These are phyloP conservation scores for Telopea speciosissima DNA, from an alignment of 177 flowering plant species.

Conservation along the genomic window DNA sequence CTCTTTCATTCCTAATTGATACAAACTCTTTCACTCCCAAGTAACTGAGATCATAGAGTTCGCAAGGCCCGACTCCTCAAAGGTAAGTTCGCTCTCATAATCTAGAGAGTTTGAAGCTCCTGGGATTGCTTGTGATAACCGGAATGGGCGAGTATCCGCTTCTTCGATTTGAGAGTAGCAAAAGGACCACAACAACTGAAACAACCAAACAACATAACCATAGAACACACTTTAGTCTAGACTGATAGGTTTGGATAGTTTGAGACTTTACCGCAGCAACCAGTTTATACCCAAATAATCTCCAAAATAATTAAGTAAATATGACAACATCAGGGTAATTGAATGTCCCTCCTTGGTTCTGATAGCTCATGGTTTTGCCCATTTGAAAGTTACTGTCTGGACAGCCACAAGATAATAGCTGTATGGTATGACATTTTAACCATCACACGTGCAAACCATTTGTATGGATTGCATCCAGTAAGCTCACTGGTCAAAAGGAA, in stretches of 20 bases:
- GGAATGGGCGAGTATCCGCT: slow-evolving; percentile 45
- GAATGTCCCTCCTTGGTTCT: not conserved
- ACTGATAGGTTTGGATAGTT: not conserved
- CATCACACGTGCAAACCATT: not conserved
- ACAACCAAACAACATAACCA: slow-evolving; percentile 1
- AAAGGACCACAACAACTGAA: slow-evolving; percentile 95
- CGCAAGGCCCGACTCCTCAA: slow-evolving; percentile 75
- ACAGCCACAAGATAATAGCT: not conserved
- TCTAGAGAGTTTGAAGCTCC: slow-evolving; percentile 74
- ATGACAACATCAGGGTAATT: not conserved
- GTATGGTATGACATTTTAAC: not conserved
- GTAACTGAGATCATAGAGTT: slow-evolving; percentile 84
- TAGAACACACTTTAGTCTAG: not conserved
- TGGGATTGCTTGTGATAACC: slow-evolving; percentile 78
- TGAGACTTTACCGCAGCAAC: not conserved
- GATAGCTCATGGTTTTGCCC: not conserved
- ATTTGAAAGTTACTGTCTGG: not conserved
- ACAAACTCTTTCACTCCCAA: slow-evolving; percentile 53
- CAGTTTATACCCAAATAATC: not conserved
- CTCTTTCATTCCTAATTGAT: slow-evolving; percentile 28
- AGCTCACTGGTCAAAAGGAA: not conserved
- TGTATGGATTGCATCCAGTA: not conserved
- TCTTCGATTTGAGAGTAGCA: slow-evolving; percentile 60
- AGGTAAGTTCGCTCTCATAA: slow-evolving; percentile 44
- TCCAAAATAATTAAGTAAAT: not conserved